Percentiles rank a stretch among this genome's conserved stretches.
Evolutionary conservation across 2,329 filamentous ascomycete genomes (phyloP).

Genomic region (Exophiala bonariae): DNA sequence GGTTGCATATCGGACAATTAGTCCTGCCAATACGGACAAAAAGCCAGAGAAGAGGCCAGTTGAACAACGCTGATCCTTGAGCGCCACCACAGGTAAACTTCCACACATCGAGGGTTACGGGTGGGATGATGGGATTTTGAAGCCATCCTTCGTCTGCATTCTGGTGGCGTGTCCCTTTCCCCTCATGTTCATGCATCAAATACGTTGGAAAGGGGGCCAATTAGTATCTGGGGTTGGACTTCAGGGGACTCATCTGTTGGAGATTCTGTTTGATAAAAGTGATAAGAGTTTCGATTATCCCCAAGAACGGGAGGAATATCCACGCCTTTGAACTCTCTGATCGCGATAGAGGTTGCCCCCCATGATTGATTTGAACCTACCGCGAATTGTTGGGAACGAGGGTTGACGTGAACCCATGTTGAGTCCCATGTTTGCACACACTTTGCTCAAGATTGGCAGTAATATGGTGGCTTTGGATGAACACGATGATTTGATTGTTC

Average conservation of each 20-base stretch:
- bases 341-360: too few relatives aligned
- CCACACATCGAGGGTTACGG: not conserved
- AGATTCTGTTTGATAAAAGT: conserved; percentile 6
- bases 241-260: conserved; percentile 6
- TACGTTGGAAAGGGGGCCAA: conserved; percentile 4
- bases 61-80: conserved; percentile 2
- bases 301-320: too few relatives aligned
- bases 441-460: too few relatives aligned
- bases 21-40: conserved; percentile 16
- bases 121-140: conserved; percentile 1
- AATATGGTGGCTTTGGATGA: too few relatives aligned
- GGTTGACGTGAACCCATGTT: too few relatives aligned
- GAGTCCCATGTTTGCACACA: too few relatives aligned
- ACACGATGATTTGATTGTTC: too few relatives aligned
- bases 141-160: not conserved
- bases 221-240: not conserved
- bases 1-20: not conserved
- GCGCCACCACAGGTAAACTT: not conserved
- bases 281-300: not conserved
- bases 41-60: not conserved
- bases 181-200: conserved; percentile 19
- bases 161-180: conserved; percentile 2
- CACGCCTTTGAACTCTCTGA: too few relatives aligned
- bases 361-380: too few relatives aligned
- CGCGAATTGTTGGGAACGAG: too few relatives aligned